Evolutionary conservation across 148 eudicot species (phyloP), one percentile per base, ranked within the genome.

Genomic region (Beta vulgaris): DNA sequence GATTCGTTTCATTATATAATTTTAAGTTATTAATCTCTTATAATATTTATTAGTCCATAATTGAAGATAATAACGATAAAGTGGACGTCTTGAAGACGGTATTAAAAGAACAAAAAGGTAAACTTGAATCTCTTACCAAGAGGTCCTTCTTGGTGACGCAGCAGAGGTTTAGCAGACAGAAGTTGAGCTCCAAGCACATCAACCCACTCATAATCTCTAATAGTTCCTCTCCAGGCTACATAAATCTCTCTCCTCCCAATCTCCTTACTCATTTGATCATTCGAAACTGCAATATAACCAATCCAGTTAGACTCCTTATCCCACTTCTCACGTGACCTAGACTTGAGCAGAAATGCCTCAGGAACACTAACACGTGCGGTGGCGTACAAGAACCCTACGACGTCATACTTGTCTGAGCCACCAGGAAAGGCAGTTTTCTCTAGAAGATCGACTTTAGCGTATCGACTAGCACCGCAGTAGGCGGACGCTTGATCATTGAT

Each of bases 271-370:
- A 26, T 76, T 9, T 76, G 84, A 40, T 89, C 97, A 6, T 79
- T 86, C 11, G 91, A 79, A 23, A 82, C 83, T 0, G 88, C 97
- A 0, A 91, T 51, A 44, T 82, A 91, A 4, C 97, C 97, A 10
- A 89, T 89, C 93, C 91, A 89, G 18, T 91, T 91, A 0, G 91
- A 86, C 84, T 91, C 97, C 42, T 85, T 69, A 65, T 91, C 97
- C 97, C 97, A 91, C 23, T 70, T 54, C 72, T 91, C 91, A 4
- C 90, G 79, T 0, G 93, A 89, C 57, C 59, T 72, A 4, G 97
- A 89, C 80, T 81, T 88, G 1, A 91, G 48, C 58, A 91, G 44
- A 31, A 91, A 67, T 32, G 87, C 90, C 57, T 89, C 84, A 6
- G 74, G 85, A 11, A 71, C 71, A 43, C 86, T 81, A 46, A 91